Conservation (phyloP, 371 early-diverging fungal species). For the Apophysomyces trapeziformis region DNA sequence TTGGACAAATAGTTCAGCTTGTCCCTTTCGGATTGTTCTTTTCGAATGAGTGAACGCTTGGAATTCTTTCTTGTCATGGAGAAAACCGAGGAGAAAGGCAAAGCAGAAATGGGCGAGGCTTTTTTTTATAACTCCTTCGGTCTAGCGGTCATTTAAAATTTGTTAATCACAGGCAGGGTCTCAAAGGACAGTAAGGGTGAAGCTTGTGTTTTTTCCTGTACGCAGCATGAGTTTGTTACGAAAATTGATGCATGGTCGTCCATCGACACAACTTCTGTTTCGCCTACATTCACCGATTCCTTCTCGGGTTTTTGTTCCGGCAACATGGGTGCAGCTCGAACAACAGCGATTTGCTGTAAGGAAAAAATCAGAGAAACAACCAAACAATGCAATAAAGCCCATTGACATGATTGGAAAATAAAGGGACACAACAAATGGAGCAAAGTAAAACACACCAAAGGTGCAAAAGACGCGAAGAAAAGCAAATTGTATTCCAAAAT, state of each 20-base stretch:
- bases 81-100: background rate
- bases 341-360: constrained; percentile 53
- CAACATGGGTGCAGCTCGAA: constrained; percentile 15
- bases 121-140: constrained; percentile 2
- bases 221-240: no score
- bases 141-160: no score
- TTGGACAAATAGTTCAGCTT: constrained; percentile 26
- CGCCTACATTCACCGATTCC: background rate
- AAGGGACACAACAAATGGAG: constrained; percentile 75
- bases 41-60: constrained; percentile 35
- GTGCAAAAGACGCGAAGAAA: constrained; percentile 59
- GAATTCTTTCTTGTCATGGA: constrained; percentile 24
- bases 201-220: no score
- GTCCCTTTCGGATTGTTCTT: constrained; percentile 49
- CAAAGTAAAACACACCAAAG: constrained; percentile 70
- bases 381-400: background rate
- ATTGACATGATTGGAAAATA: background rate
- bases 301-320: background rate
- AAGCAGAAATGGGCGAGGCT: constrained; percentile 10
- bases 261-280: no score
- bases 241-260: no score
- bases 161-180: background rate
- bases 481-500: constrained; percentile 61
- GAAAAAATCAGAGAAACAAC: background rate
- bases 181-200: no score